Evolutionary conservation across 331 rosid species (phyloP).

Genomic region (Erythrophleum ivorense): DNA sequence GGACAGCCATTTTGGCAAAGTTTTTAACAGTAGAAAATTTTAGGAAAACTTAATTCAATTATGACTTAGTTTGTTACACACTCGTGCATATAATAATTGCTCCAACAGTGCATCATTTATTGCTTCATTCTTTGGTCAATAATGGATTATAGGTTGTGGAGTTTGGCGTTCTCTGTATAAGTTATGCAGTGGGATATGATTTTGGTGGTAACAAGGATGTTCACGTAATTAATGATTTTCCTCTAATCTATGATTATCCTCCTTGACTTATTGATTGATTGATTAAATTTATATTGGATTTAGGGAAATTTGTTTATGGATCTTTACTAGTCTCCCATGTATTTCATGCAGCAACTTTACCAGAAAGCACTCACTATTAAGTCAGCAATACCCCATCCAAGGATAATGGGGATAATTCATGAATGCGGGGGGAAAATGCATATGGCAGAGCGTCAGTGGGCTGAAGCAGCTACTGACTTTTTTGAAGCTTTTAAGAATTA

Average conservation of each 20-base stretch:
- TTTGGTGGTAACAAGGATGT: background rate
- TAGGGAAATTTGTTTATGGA: conserved; percentile 29
- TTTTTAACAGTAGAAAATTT: background rate
- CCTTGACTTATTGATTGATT: conserved; percentile 4
- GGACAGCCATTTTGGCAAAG: background rate
- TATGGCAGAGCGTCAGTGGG: conserved; percentile 99
- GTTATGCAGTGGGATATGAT: background rate
- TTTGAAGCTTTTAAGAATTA: conserved; percentile 98
- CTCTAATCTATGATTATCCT: background rate
- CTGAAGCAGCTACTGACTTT: conserved; percentile 96
- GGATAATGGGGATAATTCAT: conserved; percentile 97
- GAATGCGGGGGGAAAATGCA: conserved; percentile 99
- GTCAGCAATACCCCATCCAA: conserved; percentile 99
- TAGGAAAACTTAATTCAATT: background rate
- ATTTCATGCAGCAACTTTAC: conserved; percentile 89
- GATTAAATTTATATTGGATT: background rate
- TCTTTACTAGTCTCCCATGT: conserved; percentile 35
- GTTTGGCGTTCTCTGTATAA: background rate
- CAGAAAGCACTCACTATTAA: conserved; percentile 94
- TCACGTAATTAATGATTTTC: background rate
- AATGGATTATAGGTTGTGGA: background rate
- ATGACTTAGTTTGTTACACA: background rate
- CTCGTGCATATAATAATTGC: background rate
- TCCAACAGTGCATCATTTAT: too few relatives aligned
- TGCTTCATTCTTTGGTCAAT: background rate